Base-by-base conservation (phyloP, 192 early-diverging fungal genomes). In the Helicostylum pulchrum region DNA sequence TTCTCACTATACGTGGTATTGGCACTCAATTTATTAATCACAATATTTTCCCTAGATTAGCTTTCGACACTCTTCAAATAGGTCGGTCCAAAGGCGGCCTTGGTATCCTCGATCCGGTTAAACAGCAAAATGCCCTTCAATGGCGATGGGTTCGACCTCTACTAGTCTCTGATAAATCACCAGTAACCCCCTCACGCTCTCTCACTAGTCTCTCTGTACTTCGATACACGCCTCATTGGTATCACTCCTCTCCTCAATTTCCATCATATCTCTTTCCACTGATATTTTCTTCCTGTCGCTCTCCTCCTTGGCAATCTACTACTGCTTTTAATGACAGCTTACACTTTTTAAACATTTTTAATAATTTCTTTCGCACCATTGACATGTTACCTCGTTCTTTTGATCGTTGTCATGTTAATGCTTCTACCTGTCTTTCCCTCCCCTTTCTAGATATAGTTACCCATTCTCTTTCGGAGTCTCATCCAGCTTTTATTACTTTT, bases 61-160 rank as follows among this genome's bases (percentile, higher is more conserved):
- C 32, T 14, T 39, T 56, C 9, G 14, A 4, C 7, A 11, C 34
- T 39, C 1, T 56, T 15, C 34, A 32, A 34, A 4, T 39, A 12
- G 34, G 17, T 36, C 32, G 54, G 1, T 8, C 32, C 5, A 6
- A 39, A 39, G 54, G 54, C 14, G 54, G 32, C 0, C 54, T 56
- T 39, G 54, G 32, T n/a, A n/a, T 56, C 2, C 0, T 56, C 0
- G 54, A 56, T 56, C 54, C 32, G n/a, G 30, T 34, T n/a, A 15
- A 34, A 6, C 30, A 56, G 19, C 54, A 56, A n/a, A 8, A 7
- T 7, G 54, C 34, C 39, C 34, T 56, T n/a, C 54, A 56, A 56
- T 17, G 21, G 10, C 54, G 54, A 12, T 56, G 32, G 32, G 15
- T 56, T 32, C 14, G 14, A 12, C 1, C 44, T 45, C 44, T 45